These are phyloP conservation scores for Rhizopus microsporus DNA, from an alignment of 371 early-diverging fungal genomes.

Conservation along the genomic window DNA sequence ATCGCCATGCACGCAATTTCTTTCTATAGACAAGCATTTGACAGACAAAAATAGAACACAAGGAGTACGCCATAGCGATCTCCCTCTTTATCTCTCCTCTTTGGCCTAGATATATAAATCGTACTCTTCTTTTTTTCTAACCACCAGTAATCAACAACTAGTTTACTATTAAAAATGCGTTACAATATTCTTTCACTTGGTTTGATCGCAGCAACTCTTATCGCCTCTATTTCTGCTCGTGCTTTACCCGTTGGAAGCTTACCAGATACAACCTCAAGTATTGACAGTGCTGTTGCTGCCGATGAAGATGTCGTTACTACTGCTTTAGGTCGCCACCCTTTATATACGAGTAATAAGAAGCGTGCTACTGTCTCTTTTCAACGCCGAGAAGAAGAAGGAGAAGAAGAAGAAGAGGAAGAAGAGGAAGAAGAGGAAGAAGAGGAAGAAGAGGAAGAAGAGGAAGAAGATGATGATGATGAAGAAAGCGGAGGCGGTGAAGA, in stretches of 20 bases:
- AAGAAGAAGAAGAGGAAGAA: not conserved
- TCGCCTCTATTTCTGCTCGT: slow-evolving; percentile 5
- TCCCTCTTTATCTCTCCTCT: too few relatives aligned
- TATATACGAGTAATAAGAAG: not conserved
- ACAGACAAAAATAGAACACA: too few relatives aligned
- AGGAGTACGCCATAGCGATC: too few relatives aligned
- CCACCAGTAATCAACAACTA: not conserved
- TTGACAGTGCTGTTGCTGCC: slow-evolving; percentile 14
- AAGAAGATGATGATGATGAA: not conserved
- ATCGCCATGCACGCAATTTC: too few relatives aligned
- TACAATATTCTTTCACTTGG: slow-evolving; percentile 16
- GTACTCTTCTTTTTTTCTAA: not conserved
- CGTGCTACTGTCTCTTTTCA: not conserved
- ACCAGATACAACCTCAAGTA: slow-evolving; percentile 11
- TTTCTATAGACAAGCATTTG: too few relatives aligned
- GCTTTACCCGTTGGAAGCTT: not conserved
- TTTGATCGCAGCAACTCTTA: slow-evolving; percentile 7
- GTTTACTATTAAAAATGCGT: slow-evolving; percentile 8
- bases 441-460: not conserved
- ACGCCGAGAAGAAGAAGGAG: not conserved
- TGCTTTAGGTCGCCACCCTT: not conserved
- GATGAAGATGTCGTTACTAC: not conserved
- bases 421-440: slow-evolving; percentile 1
- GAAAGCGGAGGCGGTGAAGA: not conserved
- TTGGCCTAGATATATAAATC: not conserved